These are phyloP conservation scores for Malus sieversii DNA, from an alignment of 306 rosid species.

Conservation along the genomic window DNA sequence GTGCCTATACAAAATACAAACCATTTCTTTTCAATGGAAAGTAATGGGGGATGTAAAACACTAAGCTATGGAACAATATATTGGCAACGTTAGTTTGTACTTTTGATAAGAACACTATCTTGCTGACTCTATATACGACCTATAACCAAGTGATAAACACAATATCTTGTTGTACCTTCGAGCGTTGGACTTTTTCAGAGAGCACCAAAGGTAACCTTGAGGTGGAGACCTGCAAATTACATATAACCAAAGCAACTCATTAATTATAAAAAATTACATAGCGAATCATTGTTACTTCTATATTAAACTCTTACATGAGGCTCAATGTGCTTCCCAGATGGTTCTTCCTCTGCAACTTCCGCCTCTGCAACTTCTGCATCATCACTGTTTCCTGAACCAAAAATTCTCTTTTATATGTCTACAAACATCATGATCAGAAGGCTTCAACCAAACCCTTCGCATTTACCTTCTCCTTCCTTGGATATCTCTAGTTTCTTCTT, in stretches of 20 bases:
- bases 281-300: constrained; percentile 5
- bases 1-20: constrained; percentile 51
- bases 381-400: constrained; percentile 34
- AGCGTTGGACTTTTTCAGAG: constrained; percentile 75
- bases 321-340: constrained; percentile 42
- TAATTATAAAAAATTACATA: constrained; percentile 10
- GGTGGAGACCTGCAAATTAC: constrained; percentile 50
- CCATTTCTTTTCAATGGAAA: neutral
- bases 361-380: constrained; percentile 33
- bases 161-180: constrained; percentile 53
- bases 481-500: constrained; percentile 31
- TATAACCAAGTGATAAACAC: neutral
- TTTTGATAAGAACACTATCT: neutral
- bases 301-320: constrained; percentile 44
- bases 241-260: constrained; percentile 20
- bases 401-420: constrained; percentile 1
- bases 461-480: constrained; percentile 39
- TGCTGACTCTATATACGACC: neutral
- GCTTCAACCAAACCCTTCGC: neutral
- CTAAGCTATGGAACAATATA: neutral
- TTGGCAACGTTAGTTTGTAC: neutral
- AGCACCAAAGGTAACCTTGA: constrained; percentile 83
- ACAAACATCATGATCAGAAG: neutral
- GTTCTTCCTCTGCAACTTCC: constrained; percentile 52
- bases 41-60: neutral